phyloP scores from a whole-genome alignment of 2,329 filamentous ascomycete genomes.

The Stemphylium beticola region DNA sequence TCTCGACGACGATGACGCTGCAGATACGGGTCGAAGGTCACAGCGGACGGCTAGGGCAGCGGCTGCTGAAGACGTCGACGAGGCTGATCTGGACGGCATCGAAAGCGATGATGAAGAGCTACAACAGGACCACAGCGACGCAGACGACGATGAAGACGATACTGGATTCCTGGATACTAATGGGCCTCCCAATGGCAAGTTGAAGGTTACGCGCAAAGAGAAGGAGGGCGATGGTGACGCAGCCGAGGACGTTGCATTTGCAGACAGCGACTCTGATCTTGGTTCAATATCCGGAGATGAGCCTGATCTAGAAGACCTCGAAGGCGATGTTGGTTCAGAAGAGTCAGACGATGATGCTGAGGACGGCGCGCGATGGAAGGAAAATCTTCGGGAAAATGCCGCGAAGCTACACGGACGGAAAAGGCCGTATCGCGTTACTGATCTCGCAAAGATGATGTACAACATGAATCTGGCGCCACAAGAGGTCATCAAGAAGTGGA shows the following conservation, averaged over 20 bases:
- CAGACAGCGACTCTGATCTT: conserved; percentile 95
- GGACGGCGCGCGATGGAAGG: conserved; percentile 83
- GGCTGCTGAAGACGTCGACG: conserved; percentile 58
- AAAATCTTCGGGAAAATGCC: conserved; percentile 79
- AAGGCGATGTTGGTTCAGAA: conserved; percentile 60
- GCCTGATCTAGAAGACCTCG: conserved; percentile 35
- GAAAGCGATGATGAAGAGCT: conserved; percentile 62
- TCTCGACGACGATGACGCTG: conserved; percentile 60
- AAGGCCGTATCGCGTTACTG: conserved; percentile 76
- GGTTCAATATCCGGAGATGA: conserved; percentile 78
- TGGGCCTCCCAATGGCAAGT: conserved; percentile 49
- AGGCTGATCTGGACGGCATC: conserved; percentile 56
- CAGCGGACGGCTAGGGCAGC: conserved; percentile 59
- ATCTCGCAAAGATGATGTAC: conserved; percentile 89
- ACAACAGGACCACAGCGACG: conserved; percentile 54
- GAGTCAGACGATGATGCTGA: conserved; percentile 66
- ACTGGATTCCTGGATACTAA: conserved; percentile 50
- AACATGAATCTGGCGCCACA: conserved; percentile 76
- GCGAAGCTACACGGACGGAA: conserved; percentile 72
- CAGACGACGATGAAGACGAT: conserved; percentile 61
- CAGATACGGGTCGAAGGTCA: conserved; percentile 63
- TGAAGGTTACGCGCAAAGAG: conserved; percentile 37
- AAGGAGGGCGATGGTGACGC: conserved; percentile 34
- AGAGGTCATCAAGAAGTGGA: conserved; percentile 81
- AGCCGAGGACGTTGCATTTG: conserved; percentile 81